These are phyloP conservation scores for Penicillium atrosanguineum DNA, from an alignment of 495 filamentous ascomycete species.

Conservation along the genomic window DNA sequence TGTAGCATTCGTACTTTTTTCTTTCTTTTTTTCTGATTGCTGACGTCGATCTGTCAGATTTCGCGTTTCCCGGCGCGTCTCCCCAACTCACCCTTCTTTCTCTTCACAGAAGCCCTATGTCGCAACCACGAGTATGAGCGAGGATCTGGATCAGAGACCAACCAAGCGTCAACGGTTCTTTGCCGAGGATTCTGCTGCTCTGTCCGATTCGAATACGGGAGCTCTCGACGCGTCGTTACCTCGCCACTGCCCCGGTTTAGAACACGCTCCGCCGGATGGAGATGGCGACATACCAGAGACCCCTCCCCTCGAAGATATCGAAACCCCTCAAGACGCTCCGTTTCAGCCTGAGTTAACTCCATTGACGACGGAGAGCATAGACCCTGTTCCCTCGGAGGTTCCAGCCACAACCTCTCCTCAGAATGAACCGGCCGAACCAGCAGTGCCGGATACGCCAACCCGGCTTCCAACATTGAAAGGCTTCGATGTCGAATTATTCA, in stretches of 20 bases:
- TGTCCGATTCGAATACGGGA: constrained; percentile 1
- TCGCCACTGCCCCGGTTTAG: constrained; percentile 4
- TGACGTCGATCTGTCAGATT: constrained; percentile 36
- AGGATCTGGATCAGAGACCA: constrained; percentile 49
- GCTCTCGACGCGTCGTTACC: constrained; percentile 25
- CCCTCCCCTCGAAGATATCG: not conserved
- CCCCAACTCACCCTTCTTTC: constrained; percentile 13
- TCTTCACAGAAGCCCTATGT: constrained; percentile 6
- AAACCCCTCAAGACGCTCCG: not conserved
- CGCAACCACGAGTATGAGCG: constrained; percentile 23
- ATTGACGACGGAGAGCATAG: not conserved
- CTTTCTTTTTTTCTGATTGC: constrained; percentile 5
- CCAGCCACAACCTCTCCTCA: not conserved
- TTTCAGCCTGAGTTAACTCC: not conserved
- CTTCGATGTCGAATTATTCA: constrained; percentile 70
- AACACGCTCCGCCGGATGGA: not conserved
- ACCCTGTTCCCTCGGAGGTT: not conserved
- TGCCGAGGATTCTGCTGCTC: constrained; percentile 41
- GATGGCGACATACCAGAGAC: constrained; percentile 4
- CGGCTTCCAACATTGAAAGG: constrained; percentile 14
- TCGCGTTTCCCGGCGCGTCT: constrained; percentile 45
- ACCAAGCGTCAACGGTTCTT: constrained; percentile 83
- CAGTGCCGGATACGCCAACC: not conserved
- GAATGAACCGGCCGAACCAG: not conserved
- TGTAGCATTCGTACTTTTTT: not conserved